phyloP scores from a whole-genome alignment of 352 stramenopile genomes.

The Phytophthora idaei region DNA sequence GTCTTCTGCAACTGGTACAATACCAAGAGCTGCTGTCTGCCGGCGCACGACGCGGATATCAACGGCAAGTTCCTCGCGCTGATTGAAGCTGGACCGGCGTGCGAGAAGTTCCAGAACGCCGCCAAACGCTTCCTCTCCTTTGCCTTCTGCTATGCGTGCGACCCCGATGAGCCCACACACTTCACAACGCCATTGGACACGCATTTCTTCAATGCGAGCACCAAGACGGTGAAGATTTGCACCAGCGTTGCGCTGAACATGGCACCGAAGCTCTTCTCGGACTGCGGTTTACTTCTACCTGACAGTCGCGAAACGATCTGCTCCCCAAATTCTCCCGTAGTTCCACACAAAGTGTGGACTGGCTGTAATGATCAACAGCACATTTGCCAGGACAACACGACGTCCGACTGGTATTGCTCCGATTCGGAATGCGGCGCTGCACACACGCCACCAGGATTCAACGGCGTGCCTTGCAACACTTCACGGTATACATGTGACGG shows the following conservation, averaged over 20 bases:
- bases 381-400: constrained; percentile 48
- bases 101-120: constrained; percentile 72
- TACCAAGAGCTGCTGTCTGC: constrained; percentile 64
- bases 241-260: constrained; percentile 52
- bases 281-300: constrained; percentile 68
- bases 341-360: constrained; percentile 58
- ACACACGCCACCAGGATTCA: constrained; percentile 62
- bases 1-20: constrained; percentile 83
- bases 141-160: constrained; percentile 52
- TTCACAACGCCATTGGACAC: constrained; percentile 54
- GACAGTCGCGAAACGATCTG: constrained; percentile 65
- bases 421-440: constrained; percentile 42
- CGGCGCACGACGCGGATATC: constrained; percentile 70
- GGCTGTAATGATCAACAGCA: constrained; percentile 63
- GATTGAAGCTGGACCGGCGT: constrained; percentile 65
- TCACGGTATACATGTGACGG: constrained; percentile 61
- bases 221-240: constrained; percentile 73
- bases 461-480: constrained; percentile 60
- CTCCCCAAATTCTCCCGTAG: constrained; percentile 66
- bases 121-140: constrained; percentile 62
- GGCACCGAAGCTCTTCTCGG: constrained; percentile 51
- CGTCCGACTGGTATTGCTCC: constrained; percentile 64
- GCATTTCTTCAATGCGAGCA: constrained; percentile 56
- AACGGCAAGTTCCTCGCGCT: constrained; percentile 61
- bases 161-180: constrained; percentile 45